Evolutionary conservation across 192 early-diverging fungal genomes (phyloP).

Genomic region (Dispira parvispora): DNA sequence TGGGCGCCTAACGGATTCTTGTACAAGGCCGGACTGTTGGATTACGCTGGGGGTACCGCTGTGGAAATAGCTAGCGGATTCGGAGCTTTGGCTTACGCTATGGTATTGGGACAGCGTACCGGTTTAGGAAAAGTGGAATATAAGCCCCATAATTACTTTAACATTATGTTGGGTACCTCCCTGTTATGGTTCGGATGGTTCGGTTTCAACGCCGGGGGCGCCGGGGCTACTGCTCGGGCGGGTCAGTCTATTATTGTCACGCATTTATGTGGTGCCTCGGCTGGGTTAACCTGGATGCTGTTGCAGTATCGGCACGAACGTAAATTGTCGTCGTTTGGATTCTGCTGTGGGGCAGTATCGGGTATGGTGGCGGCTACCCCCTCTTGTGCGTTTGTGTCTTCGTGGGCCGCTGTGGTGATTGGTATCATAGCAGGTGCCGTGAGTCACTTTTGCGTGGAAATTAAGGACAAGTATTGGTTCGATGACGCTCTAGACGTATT

Average conservation of each 20-base stretch:
- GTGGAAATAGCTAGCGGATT: slow-evolving; percentile 87
- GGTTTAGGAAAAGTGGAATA: slow-evolving; percentile 54
- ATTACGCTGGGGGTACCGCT: slow-evolving; percentile 95
- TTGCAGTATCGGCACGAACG: slow-evolving; percentile 60
- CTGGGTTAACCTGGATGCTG: slow-evolving; percentile 68
- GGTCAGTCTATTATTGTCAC: slow-evolving; percentile 74
- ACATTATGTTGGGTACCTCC: slow-evolving; percentile 77
- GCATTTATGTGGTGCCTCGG: slow-evolving; percentile 68
- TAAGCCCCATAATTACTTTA: slow-evolving; percentile 79
- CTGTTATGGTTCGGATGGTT: slow-evolving; percentile 96
- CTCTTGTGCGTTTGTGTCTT: slow-evolving; percentile 70
- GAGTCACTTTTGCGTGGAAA: slow-evolving; percentile 66
- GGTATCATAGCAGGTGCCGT: slow-evolving; percentile 51
- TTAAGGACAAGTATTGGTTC: slow-evolving; percentile 74
- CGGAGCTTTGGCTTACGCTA: slow-evolving; percentile 73
- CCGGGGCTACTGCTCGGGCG: slow-evolving; percentile 65
- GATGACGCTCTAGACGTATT: slow-evolving; percentile 90
- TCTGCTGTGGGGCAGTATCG: slow-evolving; percentile 86
- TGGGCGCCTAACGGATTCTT: slow-evolving; percentile 83
- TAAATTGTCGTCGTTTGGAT: slow-evolving; percentile 79
- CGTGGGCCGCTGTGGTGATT: slow-evolving; percentile 66
- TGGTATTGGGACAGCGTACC: slow-evolving; percentile 67
- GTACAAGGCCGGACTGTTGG: slow-evolving; percentile 59
- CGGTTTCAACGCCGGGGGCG: slow-evolving; percentile 86
- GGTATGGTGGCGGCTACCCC: slow-evolving; percentile 91